Evolutionary conservation across 164 flowering plant genomes (phyloP).

Genomic region (Nymphaea colorata): DNA sequence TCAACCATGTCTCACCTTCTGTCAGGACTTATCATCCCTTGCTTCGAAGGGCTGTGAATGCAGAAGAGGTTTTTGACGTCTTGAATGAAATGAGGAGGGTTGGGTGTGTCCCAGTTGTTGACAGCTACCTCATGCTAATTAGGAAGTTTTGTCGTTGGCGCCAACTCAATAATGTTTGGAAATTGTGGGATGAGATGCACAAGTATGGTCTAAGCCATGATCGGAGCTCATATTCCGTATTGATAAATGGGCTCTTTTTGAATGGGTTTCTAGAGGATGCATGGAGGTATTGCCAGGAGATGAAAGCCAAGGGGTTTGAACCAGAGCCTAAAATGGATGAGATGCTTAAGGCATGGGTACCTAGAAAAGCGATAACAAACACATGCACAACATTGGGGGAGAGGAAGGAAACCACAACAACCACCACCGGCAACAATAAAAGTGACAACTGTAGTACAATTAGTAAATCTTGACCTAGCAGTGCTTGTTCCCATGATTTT

Average conservation of each 20-base stretch:
- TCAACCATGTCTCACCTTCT: constrained; percentile 41
- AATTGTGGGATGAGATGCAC: constrained; percentile 63
- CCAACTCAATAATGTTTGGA: constrained; percentile 52
- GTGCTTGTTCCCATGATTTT: constrained; percentile 12
- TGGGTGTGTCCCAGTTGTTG: constrained; percentile 44
- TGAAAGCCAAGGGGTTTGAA: constrained; percentile 47
- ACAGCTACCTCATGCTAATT: constrained; percentile 71
- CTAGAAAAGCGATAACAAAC: constrained; percentile 22
- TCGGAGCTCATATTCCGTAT: constrained; percentile 57
- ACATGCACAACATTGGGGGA: constrained; percentile 7
- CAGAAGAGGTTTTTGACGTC: constrained; percentile 54
- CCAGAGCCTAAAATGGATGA: constrained; percentile 66
- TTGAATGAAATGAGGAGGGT: constrained; percentile 47
- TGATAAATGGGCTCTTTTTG: constrained; percentile 72
- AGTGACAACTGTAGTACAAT: constrained; percentile 6
- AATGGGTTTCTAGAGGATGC: constrained; percentile 75
- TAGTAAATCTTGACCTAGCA: constrained; percentile 6
- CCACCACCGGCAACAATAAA: constrained; percentile 10
- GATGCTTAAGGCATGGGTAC: constrained; percentile 50
- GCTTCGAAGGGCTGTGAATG: constrained; percentile 37
- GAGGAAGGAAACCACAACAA: constrained; percentile 3
- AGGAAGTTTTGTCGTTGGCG: constrained; percentile 75
- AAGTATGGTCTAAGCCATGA: constrained; percentile 55
- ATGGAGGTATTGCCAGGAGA: constrained; percentile 45
- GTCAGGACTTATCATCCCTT: constrained; percentile 63